Percentiles rank a stretch among this genome's conserved stretches.
phyloP scores from a whole-genome alignment of 306 rosid species.

The Luffa acutangula region DNA sequence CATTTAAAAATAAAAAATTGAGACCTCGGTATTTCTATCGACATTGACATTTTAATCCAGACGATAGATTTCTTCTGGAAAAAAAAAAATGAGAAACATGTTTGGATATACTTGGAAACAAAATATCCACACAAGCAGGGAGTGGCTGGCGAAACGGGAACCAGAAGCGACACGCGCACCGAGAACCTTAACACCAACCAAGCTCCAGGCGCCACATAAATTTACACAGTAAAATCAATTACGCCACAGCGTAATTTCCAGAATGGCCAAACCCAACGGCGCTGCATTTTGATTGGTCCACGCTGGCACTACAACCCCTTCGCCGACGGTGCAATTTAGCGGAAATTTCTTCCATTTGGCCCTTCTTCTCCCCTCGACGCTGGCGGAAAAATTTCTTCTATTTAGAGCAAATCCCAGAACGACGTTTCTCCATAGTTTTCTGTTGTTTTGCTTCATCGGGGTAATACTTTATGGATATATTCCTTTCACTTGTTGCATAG shows the following conservation, averaged over 20 bases:
- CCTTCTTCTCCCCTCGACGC: background rate
- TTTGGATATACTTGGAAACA: background rate
- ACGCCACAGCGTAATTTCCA: background rate
- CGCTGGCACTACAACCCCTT: background rate
- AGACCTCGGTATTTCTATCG: no score
- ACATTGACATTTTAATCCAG: no score
- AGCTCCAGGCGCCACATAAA: constrained; percentile 10
- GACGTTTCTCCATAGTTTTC: background rate
- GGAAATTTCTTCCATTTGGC: background rate
- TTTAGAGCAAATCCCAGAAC: background rate
- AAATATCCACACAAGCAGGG: background rate
- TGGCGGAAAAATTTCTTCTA: background rate
- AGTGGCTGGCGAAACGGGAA: background rate
- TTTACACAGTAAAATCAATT: background rate
- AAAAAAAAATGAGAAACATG: no score
- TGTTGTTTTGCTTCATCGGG: background rate
- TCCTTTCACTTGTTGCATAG: background rate
- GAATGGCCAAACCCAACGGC: background rate
- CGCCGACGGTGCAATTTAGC: constrained; percentile 2
- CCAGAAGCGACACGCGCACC: background rate
- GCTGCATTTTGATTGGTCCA: constrained; percentile 3
- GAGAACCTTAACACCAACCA: background rate
- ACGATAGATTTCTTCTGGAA: no score
- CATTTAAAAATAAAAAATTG: no score
- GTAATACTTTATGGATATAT: background rate